Evolutionary conservation across 2,329 filamentous ascomycete species (phyloP).

Genomic region (Scleromitrula shiraiana): DNA sequence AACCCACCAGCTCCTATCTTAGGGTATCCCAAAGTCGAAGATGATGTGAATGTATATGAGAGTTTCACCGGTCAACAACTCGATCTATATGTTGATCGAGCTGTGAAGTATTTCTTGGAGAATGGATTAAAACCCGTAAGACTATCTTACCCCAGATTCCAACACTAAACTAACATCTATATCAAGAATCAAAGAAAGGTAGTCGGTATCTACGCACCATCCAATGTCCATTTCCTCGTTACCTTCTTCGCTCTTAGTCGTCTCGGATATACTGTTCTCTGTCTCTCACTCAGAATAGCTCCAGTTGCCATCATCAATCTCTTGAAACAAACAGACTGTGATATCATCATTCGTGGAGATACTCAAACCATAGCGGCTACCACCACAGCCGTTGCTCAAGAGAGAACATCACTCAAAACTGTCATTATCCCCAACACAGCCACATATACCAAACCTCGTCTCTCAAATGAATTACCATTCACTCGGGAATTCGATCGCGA

Average conservation of each 20-base stretch:
- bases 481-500: constrained; percentile 7
- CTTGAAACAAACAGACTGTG: constrained; percentile 33
- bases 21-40: constrained; percentile 15
- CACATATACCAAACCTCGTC: constrained; percentile 6
- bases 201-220: constrained; percentile 23
- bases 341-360: constrained; percentile 12
- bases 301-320: constrained; percentile 41
- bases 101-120: constrained; percentile 12
- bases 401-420: constrained; percentile 3
- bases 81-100: constrained; percentile 18
- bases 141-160: no score
- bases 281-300: constrained; percentile 46
- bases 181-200: constrained; percentile 7
- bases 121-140: constrained; percentile 7
- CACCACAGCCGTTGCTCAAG: constrained; percentile 1
- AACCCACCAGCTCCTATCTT: constrained; percentile 15
- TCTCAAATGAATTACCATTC: constrained; percentile 3
- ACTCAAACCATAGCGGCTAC: constrained; percentile 1
- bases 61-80: constrained; percentile 16
- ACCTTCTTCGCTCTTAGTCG: constrained; percentile 44
- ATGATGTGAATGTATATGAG: constrained; percentile 18
- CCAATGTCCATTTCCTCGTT: constrained; percentile 40
- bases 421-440: constrained; percentile 9
- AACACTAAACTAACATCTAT: not conserved
- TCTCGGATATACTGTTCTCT: constrained; percentile 44